A percentile compares a stretch with the other conserved stretches of the same genome.
phyloP scores from a whole-genome alignment of 305 asterid genomes.

The Rubia occidens region DNA sequence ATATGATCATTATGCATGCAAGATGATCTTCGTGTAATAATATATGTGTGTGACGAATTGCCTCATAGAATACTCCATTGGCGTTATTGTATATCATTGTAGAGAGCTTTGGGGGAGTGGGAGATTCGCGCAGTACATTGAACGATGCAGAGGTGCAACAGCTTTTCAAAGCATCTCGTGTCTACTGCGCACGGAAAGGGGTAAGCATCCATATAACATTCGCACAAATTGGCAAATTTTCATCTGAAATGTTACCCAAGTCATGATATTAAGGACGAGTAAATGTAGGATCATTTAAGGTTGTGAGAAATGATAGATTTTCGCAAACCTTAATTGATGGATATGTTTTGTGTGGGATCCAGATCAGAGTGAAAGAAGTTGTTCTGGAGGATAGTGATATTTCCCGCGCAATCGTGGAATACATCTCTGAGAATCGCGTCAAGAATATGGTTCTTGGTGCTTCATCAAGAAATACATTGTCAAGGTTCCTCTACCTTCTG shows the following conservation, averaged over 20 bases:
- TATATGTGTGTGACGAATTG: not conserved
- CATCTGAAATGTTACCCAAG: not conserved
- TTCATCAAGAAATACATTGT: slow-evolving; percentile 34
- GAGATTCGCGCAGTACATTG: slow-evolving; percentile 26
- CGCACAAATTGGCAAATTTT: not conserved
- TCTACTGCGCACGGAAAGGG: slow-evolving; percentile 58
- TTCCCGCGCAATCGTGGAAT: slow-evolving; percentile 43
- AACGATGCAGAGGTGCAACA: slow-evolving; percentile 24
- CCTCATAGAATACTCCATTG: not conserved
- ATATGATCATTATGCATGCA: not conserved
- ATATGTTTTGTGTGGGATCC: slow-evolving; percentile 19
- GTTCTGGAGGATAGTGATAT: slow-evolving; percentile 48
- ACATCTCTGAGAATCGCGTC: slow-evolving; percentile 36
- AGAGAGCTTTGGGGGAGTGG: slow-evolving; percentile 18
- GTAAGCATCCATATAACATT: slow-evolving; percentile 23
- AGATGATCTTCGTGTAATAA: not conserved
- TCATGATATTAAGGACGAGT: not conserved
- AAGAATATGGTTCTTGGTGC: slow-evolving; percentile 66
- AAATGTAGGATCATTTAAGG: not conserved
- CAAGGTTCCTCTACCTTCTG: slow-evolving; percentile 32
- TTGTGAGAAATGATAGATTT: not conserved
- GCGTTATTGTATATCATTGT: not conserved
- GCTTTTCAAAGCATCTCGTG: slow-evolving; percentile 38
- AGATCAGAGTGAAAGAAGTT: slow-evolving; percentile 47
- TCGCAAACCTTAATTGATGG: slow-evolving; percentile 4